phyloP scores from a whole-genome alignment of 768 basidiomycete species.

The Mycena capillaripes region DNA sequence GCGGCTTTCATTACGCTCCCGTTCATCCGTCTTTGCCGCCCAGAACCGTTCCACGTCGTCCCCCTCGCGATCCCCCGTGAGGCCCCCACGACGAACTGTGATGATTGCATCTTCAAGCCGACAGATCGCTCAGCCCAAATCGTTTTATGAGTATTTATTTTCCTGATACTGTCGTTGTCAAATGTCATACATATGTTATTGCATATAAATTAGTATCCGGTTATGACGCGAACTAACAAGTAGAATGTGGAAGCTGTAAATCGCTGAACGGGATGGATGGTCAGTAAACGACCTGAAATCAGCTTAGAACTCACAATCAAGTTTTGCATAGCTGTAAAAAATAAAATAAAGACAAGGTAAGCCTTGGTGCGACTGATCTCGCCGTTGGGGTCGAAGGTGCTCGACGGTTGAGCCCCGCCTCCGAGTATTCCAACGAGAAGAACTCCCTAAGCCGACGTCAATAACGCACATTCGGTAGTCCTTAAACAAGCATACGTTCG shows the following conservation, averaged over 20 bases:
- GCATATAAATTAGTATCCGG: constrained; percentile 22
- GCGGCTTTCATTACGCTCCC: constrained; percentile 41
- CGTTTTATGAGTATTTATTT: constrained; percentile 63
- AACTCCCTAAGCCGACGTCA: constrained; percentile 27
- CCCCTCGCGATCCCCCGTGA: constrained; percentile 68
- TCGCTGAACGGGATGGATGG: constrained; percentile 22
- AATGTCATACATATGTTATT: constrained; percentile 24
- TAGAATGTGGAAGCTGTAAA: constrained; percentile 33
- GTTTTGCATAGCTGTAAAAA: constrained; percentile 86
- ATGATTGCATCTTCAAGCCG: not conserved
- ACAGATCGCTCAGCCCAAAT: constrained; percentile 27
- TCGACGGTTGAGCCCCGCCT: constrained; percentile 65
- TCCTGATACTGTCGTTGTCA: constrained; percentile 41
- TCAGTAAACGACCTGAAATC: constrained; percentile 2
- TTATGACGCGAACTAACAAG: constrained; percentile 33
- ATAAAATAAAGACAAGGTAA: constrained; percentile 86
- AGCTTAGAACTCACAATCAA: constrained; percentile 56
- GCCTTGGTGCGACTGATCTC: constrained; percentile 72
- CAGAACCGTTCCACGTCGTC: constrained; percentile 62
- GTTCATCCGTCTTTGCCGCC: constrained; percentile 46
- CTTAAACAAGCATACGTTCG: constrained; percentile 69
- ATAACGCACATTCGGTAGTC: not conserved
- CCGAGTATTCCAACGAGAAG: constrained; percentile 70
- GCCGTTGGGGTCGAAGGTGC: constrained; percentile 68
- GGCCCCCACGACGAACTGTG: constrained; percentile 43